Evolutionary conservation across 2,329 filamentous ascomycete species (phyloP).

Genomic region (Claviceps sp.): DNA sequence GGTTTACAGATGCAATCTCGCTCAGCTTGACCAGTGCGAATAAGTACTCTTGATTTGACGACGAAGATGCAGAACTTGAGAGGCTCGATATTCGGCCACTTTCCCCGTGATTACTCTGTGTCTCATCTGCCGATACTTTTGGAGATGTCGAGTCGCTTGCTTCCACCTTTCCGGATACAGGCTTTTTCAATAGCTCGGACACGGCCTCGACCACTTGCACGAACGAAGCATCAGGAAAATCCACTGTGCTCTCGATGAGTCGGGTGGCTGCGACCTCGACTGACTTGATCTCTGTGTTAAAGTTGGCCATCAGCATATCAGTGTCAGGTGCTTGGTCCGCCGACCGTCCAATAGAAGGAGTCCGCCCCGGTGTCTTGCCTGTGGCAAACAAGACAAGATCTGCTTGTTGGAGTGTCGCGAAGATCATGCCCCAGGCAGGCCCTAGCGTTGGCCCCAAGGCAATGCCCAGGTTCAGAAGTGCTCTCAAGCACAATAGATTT

Average conservation of each 20-base stretch:
- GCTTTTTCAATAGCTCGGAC: conserved; percentile 50
- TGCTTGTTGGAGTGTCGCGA: conserved; percentile 85
- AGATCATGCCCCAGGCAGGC: conserved; percentile 75
- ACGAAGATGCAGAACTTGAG: conserved; percentile 28
- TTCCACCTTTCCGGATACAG: conserved; percentile 12
- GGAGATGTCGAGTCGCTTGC: conserved; percentile 7
- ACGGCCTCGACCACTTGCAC: conserved; percentile 63
- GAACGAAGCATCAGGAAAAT: conserved; percentile 78
- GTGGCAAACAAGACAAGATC: conserved; percentile 69
- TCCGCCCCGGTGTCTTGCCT: conserved; percentile 39
- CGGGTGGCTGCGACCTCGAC: conserved; percentile 79
- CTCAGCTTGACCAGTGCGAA: conserved; percentile 62
- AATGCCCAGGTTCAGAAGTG: conserved; percentile 88
- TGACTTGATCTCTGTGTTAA: conserved; percentile 69
- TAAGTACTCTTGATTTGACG: conserved; percentile 47
- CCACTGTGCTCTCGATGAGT: conserved; percentile 80
- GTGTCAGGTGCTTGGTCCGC: conserved; percentile 36
- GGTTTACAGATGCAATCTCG: conserved; percentile 60
- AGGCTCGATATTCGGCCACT: conserved; percentile 35
- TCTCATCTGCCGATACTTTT: conserved; percentile 11
- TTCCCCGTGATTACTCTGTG: conserved; percentile 21
- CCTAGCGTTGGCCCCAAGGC: conserved; percentile 80
- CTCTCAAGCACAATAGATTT: conserved; percentile 80
- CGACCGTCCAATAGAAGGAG: conserved; percentile 32
- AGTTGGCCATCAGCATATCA: conserved; percentile 44